Percentiles rank a stretch among this genome's conserved stretches.
These are phyloP conservation scores for Aspergillus sp. DNA, from an alignment of 2,329 filamentous ascomycete genomes.

Conservation along the genomic window DNA sequence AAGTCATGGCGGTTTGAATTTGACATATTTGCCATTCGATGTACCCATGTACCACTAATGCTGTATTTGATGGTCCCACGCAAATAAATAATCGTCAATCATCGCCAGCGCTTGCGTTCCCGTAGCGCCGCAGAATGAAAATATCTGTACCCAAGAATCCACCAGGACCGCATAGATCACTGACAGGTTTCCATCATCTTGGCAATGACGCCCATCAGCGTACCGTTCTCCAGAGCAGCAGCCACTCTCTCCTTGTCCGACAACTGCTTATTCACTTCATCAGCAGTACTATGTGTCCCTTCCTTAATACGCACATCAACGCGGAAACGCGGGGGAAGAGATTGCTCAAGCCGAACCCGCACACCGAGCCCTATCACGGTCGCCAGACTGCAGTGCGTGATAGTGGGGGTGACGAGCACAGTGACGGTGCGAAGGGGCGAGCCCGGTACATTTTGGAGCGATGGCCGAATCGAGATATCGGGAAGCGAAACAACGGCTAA, in stretches of 20 bases:
- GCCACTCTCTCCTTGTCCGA: constrained; percentile 94
- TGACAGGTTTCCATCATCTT: constrained; percentile 89
- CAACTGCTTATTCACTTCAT: constrained; percentile 94
- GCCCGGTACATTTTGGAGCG: constrained; percentile 48
- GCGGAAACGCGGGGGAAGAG: constrained; percentile 81
- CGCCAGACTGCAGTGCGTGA: constrained; percentile 91
- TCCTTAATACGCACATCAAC: constrained; percentile 92
- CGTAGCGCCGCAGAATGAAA: too few relatives aligned
- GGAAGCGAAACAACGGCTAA: constrained; percentile 92
- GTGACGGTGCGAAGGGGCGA: constrained; percentile 63
- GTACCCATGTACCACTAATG: constrained; percentile 16
- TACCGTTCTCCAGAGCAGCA: constrained; percentile 87
- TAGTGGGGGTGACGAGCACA: constrained; percentile 88
- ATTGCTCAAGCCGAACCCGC: constrained; percentile 80
- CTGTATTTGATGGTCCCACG: constrained; percentile 4
- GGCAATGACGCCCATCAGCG: constrained; percentile 73
- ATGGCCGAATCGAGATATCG: constrained; percentile 71
- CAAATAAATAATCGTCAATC: not conserved
- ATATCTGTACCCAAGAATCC: too few relatives aligned
- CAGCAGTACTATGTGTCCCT: constrained; percentile 87
- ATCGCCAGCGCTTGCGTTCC: not conserved
- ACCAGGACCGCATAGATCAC: constrained; percentile 33
- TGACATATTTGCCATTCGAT: not conserved
- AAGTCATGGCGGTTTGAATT: too few relatives aligned
- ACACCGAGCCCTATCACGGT: constrained; percentile 94